A percentile compares a stretch with the other conserved stretches of the same genome.
phyloP scores from a whole-genome alignment of 2,329 filamentous ascomycete species.

The Periglandula ipomoeae region DNA sequence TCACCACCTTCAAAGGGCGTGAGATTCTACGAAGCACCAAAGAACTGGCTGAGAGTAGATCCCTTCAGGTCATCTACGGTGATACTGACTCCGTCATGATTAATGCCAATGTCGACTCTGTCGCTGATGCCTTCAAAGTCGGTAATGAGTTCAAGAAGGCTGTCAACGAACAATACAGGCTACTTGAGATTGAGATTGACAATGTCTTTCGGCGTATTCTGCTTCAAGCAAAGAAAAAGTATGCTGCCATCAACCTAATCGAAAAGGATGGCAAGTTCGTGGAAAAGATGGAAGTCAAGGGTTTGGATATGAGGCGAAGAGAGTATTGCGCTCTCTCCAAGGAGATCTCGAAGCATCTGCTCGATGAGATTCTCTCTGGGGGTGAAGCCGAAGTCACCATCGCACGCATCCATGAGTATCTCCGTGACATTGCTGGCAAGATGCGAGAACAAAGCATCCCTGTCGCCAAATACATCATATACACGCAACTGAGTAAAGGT shows the following conservation, averaged over 20 bases:
- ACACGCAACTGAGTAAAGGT: conserved; percentile 90
- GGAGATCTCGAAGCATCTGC: conserved; percentile 78
- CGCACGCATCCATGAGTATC: conserved; percentile 84
- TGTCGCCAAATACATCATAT: conserved; percentile 88
- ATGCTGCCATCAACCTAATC: conserved; percentile 89
- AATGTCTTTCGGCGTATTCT: conserved; percentile 91
- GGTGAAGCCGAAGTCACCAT: conserved; percentile 85
- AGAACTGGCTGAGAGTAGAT: conserved; percentile 83
- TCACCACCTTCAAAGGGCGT: conserved; percentile 94
- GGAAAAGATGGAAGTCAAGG: conserved; percentile 96
- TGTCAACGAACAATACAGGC: conserved; percentile 86
- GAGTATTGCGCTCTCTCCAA: conserved; percentile 96
- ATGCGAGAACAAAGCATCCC: conserved; percentile 77
- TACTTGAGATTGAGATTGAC: conserved; percentile 96
- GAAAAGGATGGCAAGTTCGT: conserved; percentile 82
- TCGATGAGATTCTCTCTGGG: conserved; percentile 92
- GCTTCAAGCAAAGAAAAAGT: conserved; percentile 98
- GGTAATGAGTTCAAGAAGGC: conserved; percentile 91
- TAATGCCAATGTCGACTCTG: conserved; percentile 93
- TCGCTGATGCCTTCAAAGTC: conserved; percentile 81
- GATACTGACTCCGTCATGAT: conserved; percentile 99
- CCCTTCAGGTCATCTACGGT: conserved; percentile 93
- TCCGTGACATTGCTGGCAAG: conserved; percentile 71
- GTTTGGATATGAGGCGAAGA: conserved; percentile 93
- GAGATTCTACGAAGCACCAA: conserved; percentile 96